Evolutionary conservation across 352 stramenopile genomes (phyloP), one percentile per base, ranked within the genome.

Genomic region (Pythium myriotylum): DNA sequence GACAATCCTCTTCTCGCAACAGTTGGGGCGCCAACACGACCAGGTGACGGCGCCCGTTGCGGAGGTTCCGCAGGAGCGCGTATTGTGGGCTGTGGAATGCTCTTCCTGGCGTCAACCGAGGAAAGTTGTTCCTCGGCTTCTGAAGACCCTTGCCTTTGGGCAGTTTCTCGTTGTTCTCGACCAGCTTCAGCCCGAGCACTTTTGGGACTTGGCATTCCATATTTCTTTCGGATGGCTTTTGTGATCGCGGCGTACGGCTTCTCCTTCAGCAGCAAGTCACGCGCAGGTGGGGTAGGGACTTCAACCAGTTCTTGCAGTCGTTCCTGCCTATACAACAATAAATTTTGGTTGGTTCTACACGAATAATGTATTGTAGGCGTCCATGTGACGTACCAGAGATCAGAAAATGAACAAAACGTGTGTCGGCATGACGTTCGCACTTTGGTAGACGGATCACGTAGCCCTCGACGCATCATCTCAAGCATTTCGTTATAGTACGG

Each of bases 261-360:
- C 20, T 91, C 78, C 32, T 68, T 69, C 16, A 89, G 40, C 19
- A 92, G 42, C 9, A 79, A 20, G 13, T 70, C 43, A 45, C 75
- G 79, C 9, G 68, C 58, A 1, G 77, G 74, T 10, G 40, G 51
- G 1, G 72, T 77, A 1, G 75, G 76, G 17, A 89, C 70, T 10
- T 79, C 55, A 4, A 77, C 57, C 2, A 91, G 65, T 45, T 89
- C 81, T 7, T 77, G 62, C 10, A 82, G 45, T 39, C 68, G 70
- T n/a, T 85, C 72, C 23, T 61, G 70, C 84, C 84, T 91, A 20
- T 24, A n/a, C n/a, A n/a, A n/a, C n/a, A n/a, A n/a, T n/a, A n/a
- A n/a, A n/a, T n/a, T n/a, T n/a, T n/a, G n/a, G n/a, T n/a, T n/a
- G n/a, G n/a, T n/a, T n/a, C n/a, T n/a, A n/a, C n/a, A n/a, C n/a